These are phyloP conservation scores for Peziza echinospora DNA, from an alignment of 495 filamentous ascomycete genomes.

Conservation along the genomic window DNA sequence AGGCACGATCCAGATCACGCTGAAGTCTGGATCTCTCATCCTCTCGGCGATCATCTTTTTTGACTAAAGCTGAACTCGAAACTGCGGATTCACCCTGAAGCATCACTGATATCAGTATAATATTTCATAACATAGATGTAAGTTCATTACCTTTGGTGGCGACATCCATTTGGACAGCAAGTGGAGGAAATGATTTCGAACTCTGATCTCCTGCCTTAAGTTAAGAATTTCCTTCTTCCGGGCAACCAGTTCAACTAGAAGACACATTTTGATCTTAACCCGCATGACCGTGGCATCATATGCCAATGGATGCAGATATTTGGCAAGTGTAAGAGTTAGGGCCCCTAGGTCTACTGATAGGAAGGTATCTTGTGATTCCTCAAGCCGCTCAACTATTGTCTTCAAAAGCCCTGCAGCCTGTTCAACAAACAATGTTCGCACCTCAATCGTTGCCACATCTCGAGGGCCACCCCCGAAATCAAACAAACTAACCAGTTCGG, in stretches of 20 bases:
- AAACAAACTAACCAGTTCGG: conserved; percentile 37
- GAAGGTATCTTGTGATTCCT: conserved; percentile 36
- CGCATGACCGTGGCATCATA: conserved; percentile 31
- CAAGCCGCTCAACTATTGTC: conserved; percentile 37
- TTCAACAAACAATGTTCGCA: conserved; percentile 39
- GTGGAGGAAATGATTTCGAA: conserved; percentile 40
- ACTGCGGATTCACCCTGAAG: no score
- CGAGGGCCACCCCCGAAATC: conserved; percentile 23
- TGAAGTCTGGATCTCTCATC: conserved; percentile 34
- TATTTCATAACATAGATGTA: no score
- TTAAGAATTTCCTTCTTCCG: conserved; percentile 44
- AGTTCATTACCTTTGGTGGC: conserved; percentile 25
- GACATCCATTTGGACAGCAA: conserved; percentile 44
- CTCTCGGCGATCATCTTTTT: conserved; percentile 2
- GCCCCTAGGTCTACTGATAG: conserved; percentile 37
- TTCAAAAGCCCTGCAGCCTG: conserved; percentile 40
- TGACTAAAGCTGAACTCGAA: no score
- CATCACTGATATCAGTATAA: no score
- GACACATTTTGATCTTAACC: conserved; percentile 44
- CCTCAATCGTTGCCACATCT: conserved; percentile 23
- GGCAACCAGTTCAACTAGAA: conserved; percentile 39
- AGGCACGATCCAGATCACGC: conserved; percentile 40
- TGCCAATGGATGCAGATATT: conserved; percentile 30
- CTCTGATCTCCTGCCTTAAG: conserved; percentile 40
- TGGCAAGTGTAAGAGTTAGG: conserved; percentile 37